Percentiles rank a stretch among this genome's conserved stretches.
phyloP scores from a whole-genome alignment of 2,329 filamentous ascomycete species.

The Colletotrichum eremochloae region DNA sequence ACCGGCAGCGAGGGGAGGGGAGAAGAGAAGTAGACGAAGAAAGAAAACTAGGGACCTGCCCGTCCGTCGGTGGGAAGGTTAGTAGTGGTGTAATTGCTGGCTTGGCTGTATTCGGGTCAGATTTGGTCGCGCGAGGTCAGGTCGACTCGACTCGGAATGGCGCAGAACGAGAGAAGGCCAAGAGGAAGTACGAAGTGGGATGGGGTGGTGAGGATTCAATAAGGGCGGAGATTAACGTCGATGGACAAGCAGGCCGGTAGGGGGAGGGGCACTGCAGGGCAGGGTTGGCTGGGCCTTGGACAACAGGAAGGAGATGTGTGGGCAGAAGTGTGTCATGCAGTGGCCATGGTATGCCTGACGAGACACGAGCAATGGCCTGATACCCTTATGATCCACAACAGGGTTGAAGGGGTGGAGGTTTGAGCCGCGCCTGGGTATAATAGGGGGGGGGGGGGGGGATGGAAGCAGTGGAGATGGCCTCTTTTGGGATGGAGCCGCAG shows the following conservation, averaged over 20 bases:
- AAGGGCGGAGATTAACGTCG: slow-evolving; percentile 42
- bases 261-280: slow-evolving; percentile 23
- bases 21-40: slow-evolving; percentile 38
- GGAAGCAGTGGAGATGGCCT: too few species aligned
- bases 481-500: too few species aligned
- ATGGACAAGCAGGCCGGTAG: slow-evolving; percentile 36
- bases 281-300: slow-evolving; percentile 33
- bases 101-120: slow-evolving; percentile 38
- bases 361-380: slow-evolving; percentile 38
- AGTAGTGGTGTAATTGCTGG: slow-evolving; percentile 23
- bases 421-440: slow-evolving; percentile 11
- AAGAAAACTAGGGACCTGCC: slow-evolving; percentile 50
- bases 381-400: slow-evolving; percentile 39
- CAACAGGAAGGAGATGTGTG: slow-evolving; percentile 33
- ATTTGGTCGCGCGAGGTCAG: slow-evolving; percentile 40
- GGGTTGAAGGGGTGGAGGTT: slow-evolving; percentile 35
- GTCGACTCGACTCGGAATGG: slow-evolving; percentile 41
- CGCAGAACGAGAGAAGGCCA: slow-evolving; percentile 38
- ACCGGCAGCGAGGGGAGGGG: slow-evolving; percentile 11
- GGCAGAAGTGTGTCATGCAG: slow-evolving; percentile 42
- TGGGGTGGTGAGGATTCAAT: slow-evolving; percentile 42
- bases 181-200: slow-evolving; percentile 31
- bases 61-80: slow-evolving; percentile 49
- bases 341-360: slow-evolving; percentile 37
- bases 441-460: neutral